Conservation (phyloP, 139 green algal species). For the Micromonas commoda region DNA sequence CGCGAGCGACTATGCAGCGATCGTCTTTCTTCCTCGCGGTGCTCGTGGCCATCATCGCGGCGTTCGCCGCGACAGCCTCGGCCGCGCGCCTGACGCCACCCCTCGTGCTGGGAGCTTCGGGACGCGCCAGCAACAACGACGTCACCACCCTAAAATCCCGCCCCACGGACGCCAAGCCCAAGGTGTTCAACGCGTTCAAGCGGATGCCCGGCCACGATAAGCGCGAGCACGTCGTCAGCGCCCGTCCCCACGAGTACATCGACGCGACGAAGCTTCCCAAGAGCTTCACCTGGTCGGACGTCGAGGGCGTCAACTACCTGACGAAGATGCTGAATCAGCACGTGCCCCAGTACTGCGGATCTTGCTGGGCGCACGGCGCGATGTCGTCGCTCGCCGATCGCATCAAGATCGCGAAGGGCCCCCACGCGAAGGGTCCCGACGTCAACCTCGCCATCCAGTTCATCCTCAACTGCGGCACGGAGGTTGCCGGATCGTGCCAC, state of each 20-base stretch:
- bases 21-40: too few species aligned
- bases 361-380: slow-evolving; percentile 74
- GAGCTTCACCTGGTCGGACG: slow-evolving; percentile 51
- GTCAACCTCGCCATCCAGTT: slow-evolving; percentile 60
- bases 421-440: slow-evolving; percentile 45
- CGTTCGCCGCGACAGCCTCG: too few species aligned
- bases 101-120: too few species aligned
- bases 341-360: slow-evolving; percentile 53
- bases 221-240: not conserved
- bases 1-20: too few species aligned
- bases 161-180: too few species aligned
- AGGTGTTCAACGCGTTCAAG: slow-evolving; percentile 17
- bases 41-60: too few species aligned
- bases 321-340: slow-evolving; percentile 67
- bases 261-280: slow-evolving; percentile 28
- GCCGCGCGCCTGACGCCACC: too few species aligned
- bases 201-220: slow-evolving; percentile 5
- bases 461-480: slow-evolving; percentile 74
- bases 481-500: slow-evolving; percentile 31
- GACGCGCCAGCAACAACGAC: too few species aligned
- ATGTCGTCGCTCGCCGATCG: slow-evolving; percentile 69
- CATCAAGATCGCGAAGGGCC: slow-evolving; percentile 69
- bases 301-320: slow-evolving; percentile 58
- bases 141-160: too few species aligned
- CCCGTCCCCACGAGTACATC: slow-evolving; percentile 8